Conservation (phyloP, 306 rosid species). For the Phaseolus lunatus region DNA sequence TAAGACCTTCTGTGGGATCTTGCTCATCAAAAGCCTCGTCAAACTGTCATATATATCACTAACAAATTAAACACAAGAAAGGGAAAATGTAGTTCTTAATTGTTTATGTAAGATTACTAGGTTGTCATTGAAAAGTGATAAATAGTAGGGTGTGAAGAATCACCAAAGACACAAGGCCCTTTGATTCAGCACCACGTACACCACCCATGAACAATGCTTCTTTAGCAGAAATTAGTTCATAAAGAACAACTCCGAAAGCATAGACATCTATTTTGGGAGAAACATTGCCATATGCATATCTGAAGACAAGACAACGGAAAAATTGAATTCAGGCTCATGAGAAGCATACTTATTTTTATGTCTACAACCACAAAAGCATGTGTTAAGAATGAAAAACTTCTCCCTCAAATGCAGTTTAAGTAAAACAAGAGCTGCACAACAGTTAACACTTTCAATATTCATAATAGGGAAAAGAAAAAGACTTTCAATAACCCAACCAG, state of each 20-base stretch:
- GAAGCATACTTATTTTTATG: neutral
- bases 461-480: neutral
- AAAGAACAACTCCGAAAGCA: slow-evolving; percentile 93
- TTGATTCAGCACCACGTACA: slow-evolving; percentile 53
- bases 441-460: neutral
- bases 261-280: slow-evolving; percentile 88
- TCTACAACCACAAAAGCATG: neutral
- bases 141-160: slow-evolving; percentile 38
- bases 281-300: slow-evolving; percentile 79
- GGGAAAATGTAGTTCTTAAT: neutral
- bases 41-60: slow-evolving; percentile 65
- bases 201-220: slow-evolving; percentile 64
- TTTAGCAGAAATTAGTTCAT: slow-evolving; percentile 90
- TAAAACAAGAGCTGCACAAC: neutral
- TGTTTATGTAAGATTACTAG: neutral
- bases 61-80: slow-evolving; percentile 4
- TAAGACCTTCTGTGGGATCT: slow-evolving; percentile 63
- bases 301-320: slow-evolving; percentile 41
- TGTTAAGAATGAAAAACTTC: neutral
- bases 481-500: neutral
- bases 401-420: neutral
- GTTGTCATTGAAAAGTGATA: slow-evolving; percentile 20
- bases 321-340: slow-evolving; percentile 34
- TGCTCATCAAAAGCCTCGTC: slow-evolving; percentile 66
- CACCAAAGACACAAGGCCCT: slow-evolving; percentile 77